phyloP scores from a whole-genome alignment of 2,329 filamentous ascomycete species.

The Microsporum audouinii region DNA sequence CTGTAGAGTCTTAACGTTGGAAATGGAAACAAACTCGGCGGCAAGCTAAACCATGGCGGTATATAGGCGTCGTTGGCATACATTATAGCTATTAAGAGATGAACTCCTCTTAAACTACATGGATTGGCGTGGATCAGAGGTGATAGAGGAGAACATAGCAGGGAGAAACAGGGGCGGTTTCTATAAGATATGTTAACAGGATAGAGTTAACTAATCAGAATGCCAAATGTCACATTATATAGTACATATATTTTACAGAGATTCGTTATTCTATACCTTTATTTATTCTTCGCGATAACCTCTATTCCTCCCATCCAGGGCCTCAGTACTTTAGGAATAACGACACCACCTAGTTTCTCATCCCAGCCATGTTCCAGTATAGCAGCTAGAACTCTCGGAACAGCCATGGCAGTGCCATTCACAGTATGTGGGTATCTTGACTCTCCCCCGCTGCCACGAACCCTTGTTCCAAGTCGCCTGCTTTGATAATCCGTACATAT shows the following conservation, averaged over 20 bases:
- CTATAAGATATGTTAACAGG: too few relatives aligned
- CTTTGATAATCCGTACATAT: conserved; percentile 94
- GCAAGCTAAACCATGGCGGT: too few relatives aligned
- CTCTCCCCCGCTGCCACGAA: conserved; percentile 41
- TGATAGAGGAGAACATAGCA: too few relatives aligned
- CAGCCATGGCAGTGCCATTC: conserved; percentile 86
- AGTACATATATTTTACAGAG: background rate
- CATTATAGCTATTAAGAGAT: too few relatives aligned
- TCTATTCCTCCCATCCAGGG: conserved; percentile 73
- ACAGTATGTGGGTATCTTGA: conserved; percentile 74
- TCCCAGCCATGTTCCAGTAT: conserved; percentile 87
- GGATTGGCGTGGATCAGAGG: too few relatives aligned
- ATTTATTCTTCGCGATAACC: conserved; percentile 40
- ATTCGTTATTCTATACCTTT: background rate
- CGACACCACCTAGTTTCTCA: conserved; percentile 53
- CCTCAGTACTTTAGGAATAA: conserved; percentile 65
- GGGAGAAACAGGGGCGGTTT: too few relatives aligned
- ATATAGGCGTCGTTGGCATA: too few relatives aligned
- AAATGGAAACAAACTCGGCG: too few relatives aligned
- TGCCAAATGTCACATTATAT: background rate
- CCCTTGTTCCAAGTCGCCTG: conserved; percentile 64
- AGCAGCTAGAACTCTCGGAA: conserved; percentile 79
- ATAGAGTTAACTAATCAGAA: too few relatives aligned
- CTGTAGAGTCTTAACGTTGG: too few relatives aligned
- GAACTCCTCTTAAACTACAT: too few relatives aligned